Evolutionary conservation across 2,329 filamentous ascomycete species (phyloP), one percentile per base, ranked within the genome.

Genomic region (Cladorrhinum sp.): DNA sequence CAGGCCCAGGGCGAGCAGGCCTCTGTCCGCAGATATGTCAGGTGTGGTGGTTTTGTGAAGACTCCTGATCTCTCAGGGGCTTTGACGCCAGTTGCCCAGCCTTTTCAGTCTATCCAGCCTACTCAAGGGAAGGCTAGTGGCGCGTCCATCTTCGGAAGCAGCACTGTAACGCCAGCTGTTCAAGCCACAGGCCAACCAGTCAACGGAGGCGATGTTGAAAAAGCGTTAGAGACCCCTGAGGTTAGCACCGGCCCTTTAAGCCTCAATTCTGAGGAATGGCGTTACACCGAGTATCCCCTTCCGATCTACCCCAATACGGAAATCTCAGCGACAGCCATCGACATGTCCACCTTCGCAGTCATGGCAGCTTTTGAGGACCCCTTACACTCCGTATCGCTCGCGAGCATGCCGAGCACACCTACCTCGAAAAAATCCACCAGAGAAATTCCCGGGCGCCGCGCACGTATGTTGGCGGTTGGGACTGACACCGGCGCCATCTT

Each of bases 371-470:
- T 84, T 2, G 95, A 98, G 75, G 93, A 98, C 74, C 89, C 91
- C 16, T 77, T 92, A 3, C 79, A 87, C 78, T 22, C 84, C 83
- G 71, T 83, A 18, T 63, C 61, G 45, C 60, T 63, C 52, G 79
- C 81, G 3, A 83, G 81, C 25, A n/a, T 71, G 79, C 65, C 83
- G 74, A 48, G 76, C 74, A 70, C 79, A 72, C 70, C 79, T 69
- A 68, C 77, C 73, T 64, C 75, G 72, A 56, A 72, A 70, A 58
- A 78, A 68, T 59, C 70, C 20, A 65, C 70, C 6, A 71, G 71
- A 10, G 90, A 96, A 64, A 85, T 97, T 27, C 93, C 93, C 2
- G 95, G 95, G 5, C 89, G 92, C 61, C 85, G 93, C 63, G 89
- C 90, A 61, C 88, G 93, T 12, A 84, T 96, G 49, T 72, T 98